phyloP scores from a whole-genome alignment of 2,329 filamentous ascomycete species.

The Fusarium nodosum region DNA sequence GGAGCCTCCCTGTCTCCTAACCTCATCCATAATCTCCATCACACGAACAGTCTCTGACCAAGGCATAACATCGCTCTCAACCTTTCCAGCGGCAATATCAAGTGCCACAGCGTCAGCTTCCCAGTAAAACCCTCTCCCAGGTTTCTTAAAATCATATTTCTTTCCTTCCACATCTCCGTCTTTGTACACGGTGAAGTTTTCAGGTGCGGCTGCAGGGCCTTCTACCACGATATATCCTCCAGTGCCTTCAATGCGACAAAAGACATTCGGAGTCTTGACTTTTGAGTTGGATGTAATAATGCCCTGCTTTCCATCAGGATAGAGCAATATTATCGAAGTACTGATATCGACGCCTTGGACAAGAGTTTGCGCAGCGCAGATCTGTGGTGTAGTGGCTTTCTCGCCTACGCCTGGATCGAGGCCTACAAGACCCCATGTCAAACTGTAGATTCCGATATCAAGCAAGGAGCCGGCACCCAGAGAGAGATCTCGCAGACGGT shows the following conservation, averaged over 20 bases:
- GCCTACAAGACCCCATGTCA: constrained; percentile 57
- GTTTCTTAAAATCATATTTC: constrained; percentile 55
- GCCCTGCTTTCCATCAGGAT: constrained; percentile 57
- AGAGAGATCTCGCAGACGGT: constrained; percentile 54
- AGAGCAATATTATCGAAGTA: constrained; percentile 58
- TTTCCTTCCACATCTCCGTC: constrained; percentile 47
- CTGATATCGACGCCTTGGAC: constrained; percentile 53
- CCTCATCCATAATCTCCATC: constrained; percentile 63
- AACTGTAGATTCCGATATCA: constrained; percentile 60
- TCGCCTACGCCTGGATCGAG: constrained; percentile 52
- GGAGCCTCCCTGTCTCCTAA: constrained; percentile 54
- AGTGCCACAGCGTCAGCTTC: constrained; percentile 61
- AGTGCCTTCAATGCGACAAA: constrained; percentile 59
- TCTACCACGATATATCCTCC: constrained; percentile 56
- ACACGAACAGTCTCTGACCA: constrained; percentile 62
- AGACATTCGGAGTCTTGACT: constrained; percentile 44
- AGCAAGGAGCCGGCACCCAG: constrained; percentile 60
- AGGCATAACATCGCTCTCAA: constrained; percentile 59
- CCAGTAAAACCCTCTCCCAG: constrained; percentile 58
- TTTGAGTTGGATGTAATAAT: constrained; percentile 58
- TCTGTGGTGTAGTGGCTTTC: constrained; percentile 51
- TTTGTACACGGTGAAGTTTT: constrained; percentile 54
- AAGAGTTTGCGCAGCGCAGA: constrained; percentile 55
- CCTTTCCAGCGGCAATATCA: constrained; percentile 56
- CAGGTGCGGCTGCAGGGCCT: constrained; percentile 52